These are phyloP conservation scores for Avicennia marina DNA, from an alignment of 257 asterid genomes.

Conservation along the genomic window DNA sequence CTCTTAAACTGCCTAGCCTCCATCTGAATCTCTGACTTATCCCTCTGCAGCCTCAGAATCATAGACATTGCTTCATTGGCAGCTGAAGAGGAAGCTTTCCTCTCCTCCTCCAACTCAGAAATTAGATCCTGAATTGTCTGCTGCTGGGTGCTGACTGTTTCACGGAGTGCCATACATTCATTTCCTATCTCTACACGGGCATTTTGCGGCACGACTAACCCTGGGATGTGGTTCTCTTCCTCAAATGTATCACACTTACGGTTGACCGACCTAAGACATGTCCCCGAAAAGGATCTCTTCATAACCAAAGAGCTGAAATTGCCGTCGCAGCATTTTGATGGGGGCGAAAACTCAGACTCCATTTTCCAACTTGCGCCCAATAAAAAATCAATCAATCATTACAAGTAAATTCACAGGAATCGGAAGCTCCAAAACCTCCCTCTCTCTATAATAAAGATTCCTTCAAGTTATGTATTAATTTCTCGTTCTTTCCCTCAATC, in stretches of 20 bases:
- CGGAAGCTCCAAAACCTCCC: constrained; percentile 28
- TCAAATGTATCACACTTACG: constrained; percentile 53
- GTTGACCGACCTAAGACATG: constrained; percentile 51
- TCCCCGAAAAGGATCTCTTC: constrained; percentile 46
- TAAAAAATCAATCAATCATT: constrained; percentile 22
- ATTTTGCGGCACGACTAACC: constrained; percentile 43
- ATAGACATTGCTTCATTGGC: constrained; percentile 97
- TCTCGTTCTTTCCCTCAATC: constrained; percentile 25
- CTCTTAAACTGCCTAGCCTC: constrained; percentile 87
- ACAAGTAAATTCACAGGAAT: constrained; percentile 11
- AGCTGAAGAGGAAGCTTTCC: constrained; percentile 90
- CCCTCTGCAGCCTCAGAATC: constrained; percentile 93
- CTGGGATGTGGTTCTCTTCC: constrained; percentile 39
- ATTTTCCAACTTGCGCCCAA: constrained; percentile 34
- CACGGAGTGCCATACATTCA: constrained; percentile 76
- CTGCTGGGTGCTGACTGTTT: constrained; percentile 76
- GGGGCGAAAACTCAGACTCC: constrained; percentile 48
- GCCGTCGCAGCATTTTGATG: constrained; percentile 60
- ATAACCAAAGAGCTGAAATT: constrained; percentile 37
- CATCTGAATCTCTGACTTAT: constrained; percentile 89
- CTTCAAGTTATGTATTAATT: constrained; percentile 9
- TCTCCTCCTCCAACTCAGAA: constrained; percentile 88
- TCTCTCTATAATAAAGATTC: constrained; percentile 14
- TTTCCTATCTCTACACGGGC: constrained; percentile 78
- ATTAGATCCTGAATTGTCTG: constrained; percentile 60